Evolutionary conservation across 1,284 basidiomycete genomes (phyloP).

Genomic region (Afroboletus lepidellus): DNA sequence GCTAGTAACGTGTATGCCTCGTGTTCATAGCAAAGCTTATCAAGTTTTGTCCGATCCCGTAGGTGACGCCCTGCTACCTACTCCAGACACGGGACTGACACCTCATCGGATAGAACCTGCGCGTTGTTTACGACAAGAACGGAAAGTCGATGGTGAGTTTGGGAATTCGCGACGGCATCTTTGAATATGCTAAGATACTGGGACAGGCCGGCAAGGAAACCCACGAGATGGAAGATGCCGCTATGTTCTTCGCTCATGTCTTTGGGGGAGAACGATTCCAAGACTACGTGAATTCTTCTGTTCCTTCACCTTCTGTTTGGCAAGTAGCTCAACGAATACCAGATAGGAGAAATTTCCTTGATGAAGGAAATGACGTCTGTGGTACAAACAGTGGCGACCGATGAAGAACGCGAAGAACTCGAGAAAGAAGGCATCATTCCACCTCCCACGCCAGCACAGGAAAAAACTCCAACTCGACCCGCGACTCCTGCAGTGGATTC

Average conservation of each 20-base stretch:
- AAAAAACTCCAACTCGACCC: conserved; percentile 24
- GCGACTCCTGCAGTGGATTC: conserved; percentile 27
- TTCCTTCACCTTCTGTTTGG: neutral
- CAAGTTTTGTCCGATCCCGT: conserved; percentile 85
- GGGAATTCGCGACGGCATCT: conserved; percentile 5
- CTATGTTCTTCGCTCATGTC: conserved; percentile 88
- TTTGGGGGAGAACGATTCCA: conserved; percentile 87
- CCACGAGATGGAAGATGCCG: conserved; percentile 78
- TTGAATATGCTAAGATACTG: conserved; percentile 1
- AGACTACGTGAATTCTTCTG: conserved; percentile 68
- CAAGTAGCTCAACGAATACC: conserved; percentile 7
- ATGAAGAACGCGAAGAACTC: conserved; percentile 89
- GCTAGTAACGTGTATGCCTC: conserved; percentile 20
- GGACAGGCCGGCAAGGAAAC: conserved; percentile 69
- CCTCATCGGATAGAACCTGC: conserved; percentile 61
- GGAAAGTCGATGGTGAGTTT: conserved; percentile 79
- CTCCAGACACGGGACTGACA: conserved; percentile 13
- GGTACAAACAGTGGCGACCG: conserved; percentile 80
- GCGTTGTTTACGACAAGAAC: conserved; percentile 94
- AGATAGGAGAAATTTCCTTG: conserved; percentile 92
- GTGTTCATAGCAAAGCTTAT: conserved; percentile 75
- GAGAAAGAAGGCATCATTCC: conserved; percentile 60
- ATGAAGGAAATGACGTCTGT: conserved; percentile 88
- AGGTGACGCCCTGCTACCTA: conserved; percentile 32
- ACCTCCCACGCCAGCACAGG: conserved; percentile 17